Base-by-base conservation (phyloP, 2,329 filamentous ascomycete genomes). In the Metarhizium guizhouense region DNA sequence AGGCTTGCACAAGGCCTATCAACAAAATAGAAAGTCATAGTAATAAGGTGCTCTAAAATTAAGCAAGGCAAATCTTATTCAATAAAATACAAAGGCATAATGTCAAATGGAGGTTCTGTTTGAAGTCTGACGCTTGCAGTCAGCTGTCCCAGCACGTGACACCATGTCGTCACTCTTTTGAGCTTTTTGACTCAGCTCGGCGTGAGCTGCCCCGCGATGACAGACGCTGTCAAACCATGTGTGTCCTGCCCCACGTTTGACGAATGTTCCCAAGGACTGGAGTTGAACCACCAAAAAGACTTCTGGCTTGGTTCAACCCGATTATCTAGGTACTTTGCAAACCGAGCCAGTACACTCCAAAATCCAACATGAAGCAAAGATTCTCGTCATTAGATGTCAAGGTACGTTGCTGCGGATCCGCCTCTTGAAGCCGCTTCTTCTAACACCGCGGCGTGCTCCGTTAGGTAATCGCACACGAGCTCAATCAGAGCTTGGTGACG, bases 391-490 rank as follows among this genome's bases (percentile, higher is more conserved):
- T 90, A 56, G 87, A 90, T 67, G 86, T 90, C 64, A 87, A 86
- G 76, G 85, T 84, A 67, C 7, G 53, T 50, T 54, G 54, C 13
- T 47, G 47, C 29, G 13, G 29, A 4, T 20, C 18, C 7, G 8
- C 55, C 51, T 7, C 29, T n/a, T 5, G 36, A 42, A 60, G 53
- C 53, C 49, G 29, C 56, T 57, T 13, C 52, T 20, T 43, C 57
- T 57, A 52, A 60, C 57, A 48, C 47, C 36, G 20, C 20, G 20
- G 53, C 66, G 1, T 18, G 10, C 20, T 51, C 42, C 14, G 18
- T 20, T 43, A 95, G 90, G 90, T 95, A 72, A 95, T 97, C 68
- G 88, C 91, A 56, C 90, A 95, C 70, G 94, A 99, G 80, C 87
- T 99, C 59, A 86, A 90, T 57, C 77, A 82, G 60, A 82, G 80